Percentiles rank a stretch among this genome's conserved stretches.
Evolutionary conservation across 2,329 filamentous ascomycete species (phyloP).

Genomic region (Fusarium scirpi): DNA sequence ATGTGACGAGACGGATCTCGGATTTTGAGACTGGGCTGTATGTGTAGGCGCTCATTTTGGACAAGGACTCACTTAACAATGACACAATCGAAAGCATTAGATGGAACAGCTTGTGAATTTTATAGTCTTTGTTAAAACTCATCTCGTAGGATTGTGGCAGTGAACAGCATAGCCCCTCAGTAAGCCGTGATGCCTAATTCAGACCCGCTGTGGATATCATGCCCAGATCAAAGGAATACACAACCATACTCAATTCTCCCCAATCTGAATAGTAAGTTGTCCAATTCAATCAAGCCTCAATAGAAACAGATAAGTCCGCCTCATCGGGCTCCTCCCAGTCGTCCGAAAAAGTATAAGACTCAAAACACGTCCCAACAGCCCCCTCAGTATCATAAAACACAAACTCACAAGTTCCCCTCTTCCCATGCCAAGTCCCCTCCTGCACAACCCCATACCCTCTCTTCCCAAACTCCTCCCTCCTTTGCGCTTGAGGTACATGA

Average conservation of each 20-base stretch:
- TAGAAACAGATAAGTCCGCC: neutral
- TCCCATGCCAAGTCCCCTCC: neutral
- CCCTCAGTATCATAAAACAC: constrained; percentile 4
- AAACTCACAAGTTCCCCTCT: constrained; percentile 4
- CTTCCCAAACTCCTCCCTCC: neutral
- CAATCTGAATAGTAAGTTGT: too few relatives aligned
- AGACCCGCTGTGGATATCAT: neutral
- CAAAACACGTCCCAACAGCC: neutral
- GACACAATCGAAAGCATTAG: too few relatives aligned
- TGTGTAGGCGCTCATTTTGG: constrained; percentile 12
- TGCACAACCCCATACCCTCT: neutral
- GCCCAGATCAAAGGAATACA: too few relatives aligned
- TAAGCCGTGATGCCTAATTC: neutral
- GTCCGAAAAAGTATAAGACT: neutral
- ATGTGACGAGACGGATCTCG: constrained; percentile 29
- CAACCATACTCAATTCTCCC: too few relatives aligned
- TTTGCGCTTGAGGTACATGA: neutral
- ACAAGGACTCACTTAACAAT: too few relatives aligned
- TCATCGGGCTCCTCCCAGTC: constrained; percentile 2
- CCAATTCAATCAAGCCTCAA: too few relatives aligned
- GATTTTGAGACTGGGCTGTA: constrained; percentile 19
- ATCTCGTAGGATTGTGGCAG: constrained; percentile 1
- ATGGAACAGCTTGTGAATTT: too few relatives aligned
- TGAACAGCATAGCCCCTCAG: constrained; percentile 12
- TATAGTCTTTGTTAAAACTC: neutral